These are phyloP conservation scores for Rubia yunnanensis DNA, from an alignment of 257 asterid species.

Conservation along the genomic window DNA sequence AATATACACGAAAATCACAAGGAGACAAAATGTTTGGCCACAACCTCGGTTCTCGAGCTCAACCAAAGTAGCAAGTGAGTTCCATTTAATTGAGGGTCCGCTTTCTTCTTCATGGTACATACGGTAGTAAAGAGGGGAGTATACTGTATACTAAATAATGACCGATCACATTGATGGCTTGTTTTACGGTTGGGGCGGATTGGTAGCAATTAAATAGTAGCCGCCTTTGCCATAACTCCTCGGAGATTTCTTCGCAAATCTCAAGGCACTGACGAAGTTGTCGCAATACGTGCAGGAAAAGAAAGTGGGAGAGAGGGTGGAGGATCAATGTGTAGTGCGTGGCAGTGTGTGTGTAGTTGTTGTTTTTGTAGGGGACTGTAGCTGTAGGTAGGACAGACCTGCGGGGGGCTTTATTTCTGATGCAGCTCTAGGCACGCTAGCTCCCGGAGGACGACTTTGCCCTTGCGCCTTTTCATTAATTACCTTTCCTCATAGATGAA, in stretches of 20 bases:
- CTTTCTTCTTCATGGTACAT: neutral
- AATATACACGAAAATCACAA: conserved; percentile 17
- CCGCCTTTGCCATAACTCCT: conserved; percentile 70
- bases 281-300: conserved; percentile 43
- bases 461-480: neutral
- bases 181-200: neutral
- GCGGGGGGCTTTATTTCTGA: conserved; percentile 23
- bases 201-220: conserved; percentile 18
- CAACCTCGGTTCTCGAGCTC: conserved; percentile 38
- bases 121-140: neutral
- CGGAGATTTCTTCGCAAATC: conserved; percentile 40
- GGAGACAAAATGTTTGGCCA: conserved; percentile 15
- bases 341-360: conserved; percentile 23
- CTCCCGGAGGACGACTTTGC: conserved; percentile 1
- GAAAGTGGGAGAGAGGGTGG: conserved; percentile 26
- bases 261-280: conserved; percentile 53
- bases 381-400: neutral
- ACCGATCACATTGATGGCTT: conserved; percentile 10
- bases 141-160: neutral
- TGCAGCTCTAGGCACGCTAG: conserved; percentile 38
- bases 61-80: conserved; percentile 5
- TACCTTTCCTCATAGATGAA: neutral
- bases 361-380: conserved; percentile 25
- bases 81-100: neutral
- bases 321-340: neutral